Evolutionary conservation across 139 green algal genomes (phyloP), one percentile per base, ranked within the genome.

Genomic region (Chlamydomonas schloesseri): DNA sequence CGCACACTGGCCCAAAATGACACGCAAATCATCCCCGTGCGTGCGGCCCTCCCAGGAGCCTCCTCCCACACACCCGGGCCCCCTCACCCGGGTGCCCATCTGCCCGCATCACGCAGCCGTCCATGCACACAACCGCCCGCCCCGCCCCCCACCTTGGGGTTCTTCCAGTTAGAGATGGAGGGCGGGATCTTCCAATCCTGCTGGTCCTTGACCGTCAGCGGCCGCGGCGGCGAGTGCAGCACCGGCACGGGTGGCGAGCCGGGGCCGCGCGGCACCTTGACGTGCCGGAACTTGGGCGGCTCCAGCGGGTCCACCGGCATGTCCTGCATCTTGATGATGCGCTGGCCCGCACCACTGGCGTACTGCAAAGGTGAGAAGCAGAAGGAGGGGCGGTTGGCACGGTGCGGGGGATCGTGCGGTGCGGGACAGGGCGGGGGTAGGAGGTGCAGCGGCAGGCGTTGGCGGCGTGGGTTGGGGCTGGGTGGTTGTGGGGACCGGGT

Each of bases 151-250:
- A 94, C 90, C 91, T 99, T 98, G 72, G 93, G 87, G 89, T 99
- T 99, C 91, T 98, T 98, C 97, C 98, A 99, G 92, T 99, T 99
- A 58, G 93, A 97, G 77, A 99, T 97, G 90, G 95, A 99, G 58
- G 98, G 97, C 18, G 98, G 98, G 80, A 99, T 99, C 92, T 99
- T 99, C 98, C 98, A 99, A 89, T 99, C 96, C 75, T 83, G 82
- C 88, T 98, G 96, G 80, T 99, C 97, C 92, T 97, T 90, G 8
- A 92, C 91, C 0, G 94, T 99, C 47, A 99, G 87, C 24, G 94
- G 84, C 23, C 96, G 93, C 8, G 97, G 97, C 15, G 98, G 98
- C 14, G 95, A 98, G 91, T 99, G 98, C 96, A 99, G 96, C 4
- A 99, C 93, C 4, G 98, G 97, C 73, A 99, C 98, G 0, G 98